Evolutionary conservation across 371 early-diverging fungal genomes (phyloP), one percentile per base, ranked within the genome.

Genomic region (Mucor irregularis): DNA sequence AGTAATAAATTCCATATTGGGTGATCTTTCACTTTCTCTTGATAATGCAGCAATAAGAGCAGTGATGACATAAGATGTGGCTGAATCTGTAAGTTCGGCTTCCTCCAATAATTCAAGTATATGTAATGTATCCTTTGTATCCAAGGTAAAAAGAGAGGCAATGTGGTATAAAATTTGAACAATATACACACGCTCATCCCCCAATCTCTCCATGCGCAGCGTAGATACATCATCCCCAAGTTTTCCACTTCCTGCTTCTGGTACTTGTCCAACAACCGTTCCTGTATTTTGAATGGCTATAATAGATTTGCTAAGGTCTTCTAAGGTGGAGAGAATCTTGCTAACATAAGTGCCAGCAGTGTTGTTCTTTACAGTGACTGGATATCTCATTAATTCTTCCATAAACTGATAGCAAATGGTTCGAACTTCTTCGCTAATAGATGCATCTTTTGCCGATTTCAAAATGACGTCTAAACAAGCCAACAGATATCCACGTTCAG

Each of bases 401-500:
- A 71, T 61, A 29, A 69, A 61, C 7, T 53, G 33, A 26, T 49
- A 81, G 61, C 53, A 80, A 16, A 42, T 55, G 2, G 52, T 61
- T 42, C 84, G 78, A n/a, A 83, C 71, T n/a, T 76, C 61, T 33
- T 71, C 70, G 5, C 79, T 66, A 5, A 86, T 64, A 13, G 68
- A 63, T 0, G 54, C 56, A 45, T 82, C 78, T 17, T 71, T 68
- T 26, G 81, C 73, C 31, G 78, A 82, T 19, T 78, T 79, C 37
- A 92, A 49, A 45, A 94, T 73, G 38, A 75, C 73, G 39, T 77
- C 78, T 14, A 93, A 54, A 64, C 85, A 76, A 17, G 80, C 71
- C 21, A 91, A 71, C 19, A 88, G 62, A 17, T 81, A 83, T 45
- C 80, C 78, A 26, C 90, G 74, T 62, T 93, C 92, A 29, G 74